A percentile compares a stretch with the other conserved stretches of the same genome.
Conservation (phyloP, 2,329 filamentous ascomycete species). For the Lasiodiplodia sp. region DNA sequence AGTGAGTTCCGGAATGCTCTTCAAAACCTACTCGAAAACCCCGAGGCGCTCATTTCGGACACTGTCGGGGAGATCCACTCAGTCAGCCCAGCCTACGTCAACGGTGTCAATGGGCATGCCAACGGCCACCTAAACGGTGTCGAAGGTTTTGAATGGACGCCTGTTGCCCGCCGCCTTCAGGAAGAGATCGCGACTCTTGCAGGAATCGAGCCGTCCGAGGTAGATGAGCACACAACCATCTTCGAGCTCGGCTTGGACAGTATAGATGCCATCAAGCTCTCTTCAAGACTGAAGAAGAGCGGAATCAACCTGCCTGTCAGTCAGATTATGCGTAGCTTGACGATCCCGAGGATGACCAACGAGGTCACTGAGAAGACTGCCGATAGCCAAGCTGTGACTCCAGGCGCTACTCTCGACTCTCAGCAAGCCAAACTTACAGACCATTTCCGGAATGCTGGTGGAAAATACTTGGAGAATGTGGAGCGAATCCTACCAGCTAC, state of each 20-base stretch:
- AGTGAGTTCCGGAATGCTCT: slow-evolving; percentile 52
- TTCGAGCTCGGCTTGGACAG: slow-evolving; percentile 89
- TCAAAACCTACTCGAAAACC: slow-evolving; percentile 44
- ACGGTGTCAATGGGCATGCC: not conserved
- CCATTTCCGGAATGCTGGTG: slow-evolving; percentile 47
- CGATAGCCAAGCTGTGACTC: slow-evolving; percentile 17
- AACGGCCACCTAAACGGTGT: slow-evolving; percentile 35
- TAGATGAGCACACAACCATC: slow-evolving; percentile 70
- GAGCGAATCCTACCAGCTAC: slow-evolving; percentile 76
- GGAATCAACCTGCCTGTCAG: slow-evolving; percentile 73
- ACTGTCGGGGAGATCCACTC: slow-evolving; percentile 32
- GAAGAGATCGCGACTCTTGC: slow-evolving; percentile 70
- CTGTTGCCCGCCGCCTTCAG: slow-evolving; percentile 61
- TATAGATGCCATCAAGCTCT: slow-evolving; percentile 87
- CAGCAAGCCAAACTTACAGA: slow-evolving; percentile 45
- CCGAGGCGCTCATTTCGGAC: slow-evolving; percentile 36
- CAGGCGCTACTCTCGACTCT: slow-evolving; percentile 34
- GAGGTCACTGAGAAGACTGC: slow-evolving; percentile 32
- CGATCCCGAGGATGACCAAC: slow-evolving; percentile 67
- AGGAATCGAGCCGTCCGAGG: slow-evolving; percentile 56
- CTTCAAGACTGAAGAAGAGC: slow-evolving; percentile 70
- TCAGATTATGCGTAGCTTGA: slow-evolving; percentile 76
- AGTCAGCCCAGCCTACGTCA: not conserved
- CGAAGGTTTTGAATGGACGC: slow-evolving; percentile 65
- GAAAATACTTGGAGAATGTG: slow-evolving; percentile 49